Evolutionary conservation across 306 rosid genomes (phyloP).

Genomic region (Pyrus bretschneideri): DNA sequence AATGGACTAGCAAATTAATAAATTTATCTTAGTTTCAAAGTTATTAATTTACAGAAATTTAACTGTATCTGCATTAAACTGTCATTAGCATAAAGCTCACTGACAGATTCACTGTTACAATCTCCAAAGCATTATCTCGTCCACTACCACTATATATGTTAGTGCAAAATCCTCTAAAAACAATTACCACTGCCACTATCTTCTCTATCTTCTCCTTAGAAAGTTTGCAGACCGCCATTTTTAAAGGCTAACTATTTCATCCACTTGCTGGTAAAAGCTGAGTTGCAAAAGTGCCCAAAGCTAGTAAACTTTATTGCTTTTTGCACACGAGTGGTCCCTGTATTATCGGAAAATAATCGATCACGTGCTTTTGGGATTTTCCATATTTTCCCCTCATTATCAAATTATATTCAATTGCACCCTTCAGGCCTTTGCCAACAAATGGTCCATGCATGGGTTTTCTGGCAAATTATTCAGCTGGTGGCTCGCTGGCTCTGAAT

Average conservation of each 20-base stretch:
- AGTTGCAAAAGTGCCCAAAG: conserved; percentile 1
- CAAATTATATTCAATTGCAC: background rate
- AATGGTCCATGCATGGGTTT: background rate
- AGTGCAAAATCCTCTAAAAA: background rate
- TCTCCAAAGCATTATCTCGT: background rate
- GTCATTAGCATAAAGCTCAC: background rate
- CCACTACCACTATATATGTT: background rate
- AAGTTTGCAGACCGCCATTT: conserved; percentile 7
- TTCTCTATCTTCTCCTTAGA: background rate
- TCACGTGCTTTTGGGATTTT: conserved; percentile 1
- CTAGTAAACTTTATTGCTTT: conserved; percentile 6
- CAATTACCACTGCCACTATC: background rate
- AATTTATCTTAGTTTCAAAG: too few relatives aligned
- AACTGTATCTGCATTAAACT: too few relatives aligned
- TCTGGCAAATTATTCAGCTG: background rate
- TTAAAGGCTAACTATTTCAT: background rate
- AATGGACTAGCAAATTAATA: too few relatives aligned
- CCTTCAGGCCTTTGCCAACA: background rate
- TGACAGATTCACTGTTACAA: background rate
- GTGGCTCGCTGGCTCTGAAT: conserved; percentile 20
- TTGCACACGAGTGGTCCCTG: conserved; percentile 30
- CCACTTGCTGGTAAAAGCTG: conserved; percentile 8
- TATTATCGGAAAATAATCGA: conserved; percentile 18
- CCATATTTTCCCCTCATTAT: background rate
- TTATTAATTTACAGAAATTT: too few relatives aligned